These are phyloP conservation scores for Hyphopichia buzzinii DNA, from an alignment of 1,139 yeast genomes.

Conservation along the genomic window DNA sequence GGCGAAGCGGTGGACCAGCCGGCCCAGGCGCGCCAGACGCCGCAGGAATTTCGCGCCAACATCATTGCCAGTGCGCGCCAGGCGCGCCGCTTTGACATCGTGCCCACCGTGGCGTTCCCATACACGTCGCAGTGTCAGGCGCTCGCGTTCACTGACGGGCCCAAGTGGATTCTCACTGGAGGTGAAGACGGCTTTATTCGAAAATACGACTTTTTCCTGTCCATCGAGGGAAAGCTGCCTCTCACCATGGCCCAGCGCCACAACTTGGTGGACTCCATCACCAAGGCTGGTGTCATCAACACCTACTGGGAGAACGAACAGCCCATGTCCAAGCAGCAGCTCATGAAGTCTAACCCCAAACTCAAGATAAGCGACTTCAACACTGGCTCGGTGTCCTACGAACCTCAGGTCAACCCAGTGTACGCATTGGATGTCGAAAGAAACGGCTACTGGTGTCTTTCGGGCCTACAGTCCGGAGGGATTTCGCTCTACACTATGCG, in stretches of 20 bases:
- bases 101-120: conserved; percentile 73
- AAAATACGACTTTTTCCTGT: conserved; percentile 80
- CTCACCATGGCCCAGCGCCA: conserved; percentile 91
- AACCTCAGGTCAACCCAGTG: conserved; percentile 77
- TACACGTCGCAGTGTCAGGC: conserved; percentile 71
- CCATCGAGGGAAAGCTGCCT: conserved; percentile 87
- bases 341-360: conserved; percentile 42
- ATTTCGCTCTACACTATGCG: conserved; percentile 80
- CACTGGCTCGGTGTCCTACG: conserved; percentile 48
- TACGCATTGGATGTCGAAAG: conserved; percentile 81
- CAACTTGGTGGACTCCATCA: conserved; percentile 79
- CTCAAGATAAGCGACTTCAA: conserved; percentile 42
- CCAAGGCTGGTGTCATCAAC: conserved; percentile 76
- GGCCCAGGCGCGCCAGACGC: conserved; percentile 6
- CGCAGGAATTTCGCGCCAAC: conserved; percentile 28
- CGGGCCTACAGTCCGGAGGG: conserved; percentile 86
- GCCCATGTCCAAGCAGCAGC: conserved; percentile 51
- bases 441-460: conserved; percentile 79
- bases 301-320: conserved; percentile 97
- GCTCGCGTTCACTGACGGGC: conserved; percentile 75
- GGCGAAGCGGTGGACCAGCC: conserved; percentile 7
- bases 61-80: conserved; percentile 41
- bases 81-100: conserved; percentile 54
- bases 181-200: conserved; percentile 96
- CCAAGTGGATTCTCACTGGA: conserved; percentile 88